A percentile compares a stretch with the other conserved stretches of the same genome.
Conservation (phyloP, 2,329 filamentous ascomycete species). For the Ophiostoma sp. region DNA sequence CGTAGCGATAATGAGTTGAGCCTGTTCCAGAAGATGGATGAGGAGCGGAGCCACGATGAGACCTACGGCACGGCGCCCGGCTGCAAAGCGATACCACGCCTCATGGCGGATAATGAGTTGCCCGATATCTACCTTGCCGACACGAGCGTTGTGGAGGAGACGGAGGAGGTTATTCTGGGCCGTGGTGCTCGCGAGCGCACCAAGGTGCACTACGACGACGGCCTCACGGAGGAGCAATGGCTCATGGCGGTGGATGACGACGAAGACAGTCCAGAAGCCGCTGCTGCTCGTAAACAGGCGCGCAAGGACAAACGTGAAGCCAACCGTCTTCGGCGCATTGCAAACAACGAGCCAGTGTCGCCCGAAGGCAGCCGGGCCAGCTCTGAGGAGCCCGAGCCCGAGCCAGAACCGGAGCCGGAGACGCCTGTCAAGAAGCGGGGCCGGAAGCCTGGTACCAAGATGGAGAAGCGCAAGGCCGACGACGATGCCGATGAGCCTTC, state of each 20-base stretch:
- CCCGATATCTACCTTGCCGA: slow-evolving; percentile 92
- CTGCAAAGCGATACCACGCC: slow-evolving; percentile 63
- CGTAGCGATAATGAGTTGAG: slow-evolving; percentile 74
- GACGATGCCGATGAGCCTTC: slow-evolving; percentile 71
- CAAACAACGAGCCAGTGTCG: slow-evolving; percentile 48
- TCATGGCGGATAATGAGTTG: slow-evolving; percentile 81
- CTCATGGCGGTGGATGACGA: slow-evolving; percentile 96
- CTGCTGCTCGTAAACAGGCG: slow-evolving; percentile 82
- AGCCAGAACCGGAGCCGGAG: slow-evolving; percentile 42
- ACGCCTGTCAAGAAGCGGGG: slow-evolving; percentile 74
- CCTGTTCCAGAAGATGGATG: slow-evolving; percentile 78
- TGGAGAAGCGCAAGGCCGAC: slow-evolving; percentile 83
- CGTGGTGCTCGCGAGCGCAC: slow-evolving; percentile 94
- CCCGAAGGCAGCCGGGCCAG: slow-evolving; percentile 74
- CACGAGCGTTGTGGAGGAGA: slow-evolving; percentile 75
- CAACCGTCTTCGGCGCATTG: slow-evolving; percentile 64
- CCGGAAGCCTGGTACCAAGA: slow-evolving; percentile 67
- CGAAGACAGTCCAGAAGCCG: slow-evolving; percentile 88
- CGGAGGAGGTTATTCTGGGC: slow-evolving; percentile 68
- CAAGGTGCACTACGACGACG: slow-evolving; percentile 91
- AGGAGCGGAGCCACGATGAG: slow-evolving; percentile 60
- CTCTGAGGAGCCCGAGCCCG: slow-evolving; percentile 57
- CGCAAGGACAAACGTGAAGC: slow-evolving; percentile 71
- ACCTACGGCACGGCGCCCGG: slow-evolving; percentile 64
- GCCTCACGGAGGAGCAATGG: slow-evolving; percentile 98